Conservation (phyloP, 768 basidiomycete genomes). For the Hypsizygus marmoreus region DNA sequence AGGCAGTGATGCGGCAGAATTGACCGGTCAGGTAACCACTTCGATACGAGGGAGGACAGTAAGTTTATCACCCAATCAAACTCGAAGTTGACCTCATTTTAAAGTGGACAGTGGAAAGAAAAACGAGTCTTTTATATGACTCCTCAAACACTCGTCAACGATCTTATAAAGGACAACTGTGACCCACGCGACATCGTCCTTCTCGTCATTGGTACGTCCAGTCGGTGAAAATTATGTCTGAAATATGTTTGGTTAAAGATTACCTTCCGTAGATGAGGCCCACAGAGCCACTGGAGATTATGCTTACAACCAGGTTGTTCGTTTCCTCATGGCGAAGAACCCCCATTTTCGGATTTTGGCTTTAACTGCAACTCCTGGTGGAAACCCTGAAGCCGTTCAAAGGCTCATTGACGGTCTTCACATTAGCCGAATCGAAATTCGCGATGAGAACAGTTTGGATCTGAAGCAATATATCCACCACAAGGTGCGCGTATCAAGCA, state of each 20-base stretch:
- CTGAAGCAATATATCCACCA: constrained; percentile 83
- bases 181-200: constrained; percentile 82
- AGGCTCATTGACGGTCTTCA: constrained; percentile 89
- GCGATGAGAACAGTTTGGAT: constrained; percentile 89
- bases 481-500: constrained; percentile 53
- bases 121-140: constrained; percentile 95
- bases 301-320: constrained; percentile 86
- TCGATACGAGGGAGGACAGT: constrained; percentile 61
- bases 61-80: constrained; percentile 24
- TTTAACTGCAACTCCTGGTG: constrained; percentile 93
- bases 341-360: constrained; percentile 92
- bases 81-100: background rate
- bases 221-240: background rate
- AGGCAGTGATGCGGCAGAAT: constrained; percentile 77
- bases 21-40: constrained; percentile 75
- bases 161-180: constrained; percentile 70
- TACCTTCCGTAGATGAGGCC: constrained; percentile 72
- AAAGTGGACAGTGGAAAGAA: constrained; percentile 61
- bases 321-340: constrained; percentile 92
- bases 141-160: constrained; percentile 91
- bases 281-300: constrained; percentile 94
- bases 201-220: constrained; percentile 75
- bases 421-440: constrained; percentile 92
- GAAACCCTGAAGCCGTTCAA: constrained; percentile 86
- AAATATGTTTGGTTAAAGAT: background rate